These are phyloP conservation scores for Ensete ventricosum DNA, from an alignment of 176 grass and related monocot species.

Conservation along the genomic window DNA sequence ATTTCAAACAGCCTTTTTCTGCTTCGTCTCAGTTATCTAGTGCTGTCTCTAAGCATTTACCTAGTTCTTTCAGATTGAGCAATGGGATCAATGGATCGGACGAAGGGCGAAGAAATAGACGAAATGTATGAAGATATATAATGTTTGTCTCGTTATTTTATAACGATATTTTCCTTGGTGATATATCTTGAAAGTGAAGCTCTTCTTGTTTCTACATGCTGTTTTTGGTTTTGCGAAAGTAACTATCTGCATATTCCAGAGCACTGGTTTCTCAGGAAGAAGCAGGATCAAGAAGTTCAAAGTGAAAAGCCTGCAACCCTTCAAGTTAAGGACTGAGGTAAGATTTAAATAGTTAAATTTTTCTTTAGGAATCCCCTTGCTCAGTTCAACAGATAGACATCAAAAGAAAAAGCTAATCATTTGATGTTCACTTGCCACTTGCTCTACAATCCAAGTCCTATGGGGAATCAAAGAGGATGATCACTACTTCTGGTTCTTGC, in stretches of 20 bases:
- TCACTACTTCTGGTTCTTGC: no score
- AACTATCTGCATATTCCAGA: not conserved
- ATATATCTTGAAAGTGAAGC: not conserved
- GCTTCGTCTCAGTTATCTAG: no score
- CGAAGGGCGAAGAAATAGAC: not conserved
- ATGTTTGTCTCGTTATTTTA: not conserved
- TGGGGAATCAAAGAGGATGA: no score
- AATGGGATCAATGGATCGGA: not conserved
- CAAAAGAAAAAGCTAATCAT: no score
- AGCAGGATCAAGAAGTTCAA: conserved; percentile 11
- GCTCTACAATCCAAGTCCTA: no score
- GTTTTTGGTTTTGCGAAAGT: not conserved
- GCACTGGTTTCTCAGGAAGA: conserved; percentile 3
- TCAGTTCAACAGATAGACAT: no score
- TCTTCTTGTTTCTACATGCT: no score
- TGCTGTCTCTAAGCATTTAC: not conserved
- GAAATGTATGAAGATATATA: not conserved
- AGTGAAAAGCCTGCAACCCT: conserved; percentile 4
- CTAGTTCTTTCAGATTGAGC: not conserved
- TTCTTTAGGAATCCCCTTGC: no score
- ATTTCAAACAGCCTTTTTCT: no score
- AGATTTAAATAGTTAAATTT: no score
- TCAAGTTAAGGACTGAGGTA: conserved; percentile 22
- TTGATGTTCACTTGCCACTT: no score
- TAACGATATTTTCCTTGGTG: not conserved